Conservation (phyloP, 306 rosid genomes). For the Vigna radiata region DNA sequence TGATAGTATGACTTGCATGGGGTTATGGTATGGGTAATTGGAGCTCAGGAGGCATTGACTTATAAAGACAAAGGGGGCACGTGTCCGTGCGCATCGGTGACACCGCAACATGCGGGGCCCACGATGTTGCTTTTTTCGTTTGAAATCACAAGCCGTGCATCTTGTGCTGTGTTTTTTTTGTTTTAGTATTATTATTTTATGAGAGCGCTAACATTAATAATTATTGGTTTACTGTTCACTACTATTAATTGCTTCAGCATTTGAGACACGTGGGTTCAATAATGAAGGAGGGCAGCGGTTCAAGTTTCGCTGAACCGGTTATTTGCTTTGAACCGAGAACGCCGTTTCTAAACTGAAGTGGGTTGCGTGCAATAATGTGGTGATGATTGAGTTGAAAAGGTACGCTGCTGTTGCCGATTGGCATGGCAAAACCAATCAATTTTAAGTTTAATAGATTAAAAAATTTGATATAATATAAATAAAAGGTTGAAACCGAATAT, state of each 20-base stretch:
- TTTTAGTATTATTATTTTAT: neutral
- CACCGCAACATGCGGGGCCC: constrained; percentile 44
- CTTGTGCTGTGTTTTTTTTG: constrained; percentile 48
- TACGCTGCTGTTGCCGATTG: neutral
- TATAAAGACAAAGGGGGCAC: constrained; percentile 34
- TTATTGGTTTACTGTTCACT: constrained; percentile 32
- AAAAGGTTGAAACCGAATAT: no score
- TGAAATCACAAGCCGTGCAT: constrained; percentile 58
- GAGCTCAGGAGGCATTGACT: constrained; percentile 50
- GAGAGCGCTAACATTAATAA: constrained; percentile 38
- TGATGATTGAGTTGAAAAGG: constrained; percentile 14
- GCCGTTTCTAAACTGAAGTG: neutral
- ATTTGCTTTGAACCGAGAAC: constrained; percentile 8
- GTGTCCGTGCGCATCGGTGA: constrained; percentile 52
- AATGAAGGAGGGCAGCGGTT: constrained; percentile 46
- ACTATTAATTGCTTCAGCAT: constrained; percentile 55
- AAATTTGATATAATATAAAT: no score
- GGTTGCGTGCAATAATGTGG: constrained; percentile 15
- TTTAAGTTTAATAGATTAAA: no score
- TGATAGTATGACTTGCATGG: constrained; percentile 61
- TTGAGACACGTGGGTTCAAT: constrained; percentile 71
- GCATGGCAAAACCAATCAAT: neutral
- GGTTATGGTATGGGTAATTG: constrained; percentile 40
- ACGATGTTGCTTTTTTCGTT: constrained; percentile 50
- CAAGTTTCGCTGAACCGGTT: neutral